Base-by-base conservation (phyloP, 129 eudicot species). In the Saposhnikovia divaricata region DNA sequence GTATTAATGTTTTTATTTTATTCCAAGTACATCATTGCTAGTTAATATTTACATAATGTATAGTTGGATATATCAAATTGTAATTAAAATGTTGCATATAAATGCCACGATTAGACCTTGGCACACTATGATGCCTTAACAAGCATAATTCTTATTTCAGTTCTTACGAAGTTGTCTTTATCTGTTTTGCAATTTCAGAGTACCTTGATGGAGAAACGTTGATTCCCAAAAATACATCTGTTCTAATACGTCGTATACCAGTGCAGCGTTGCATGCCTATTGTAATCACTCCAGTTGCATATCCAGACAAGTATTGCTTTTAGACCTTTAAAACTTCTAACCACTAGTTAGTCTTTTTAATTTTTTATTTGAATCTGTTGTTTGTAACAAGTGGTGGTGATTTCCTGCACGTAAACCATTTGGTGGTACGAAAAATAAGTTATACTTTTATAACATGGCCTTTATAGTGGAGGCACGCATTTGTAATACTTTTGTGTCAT, bases 141-240 rank as follows among this genome's bases (percentile, higher is more conserved):
- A 61, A 61, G 5, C 69, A 61, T 61, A 77, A 72, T 74, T 81
- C 51, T 70, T 68, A 34, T 27, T 68, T 8, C 43, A 4, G 73
- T 31, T 28, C 38, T 79, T 79, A 80, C 88, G 44, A 9, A 39
- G 87, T 82, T 79, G 43, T 70, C 78, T 87, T 81, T 77, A 46
- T 74, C 45, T 87, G 78, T 87, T 89, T 84, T 87, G 74, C 82
- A 78, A 88, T 89, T 91, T 94, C 97, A 95, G 98, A 95, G 79
- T 95, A 95, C 80, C 88, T 85, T 79, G 94, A 92, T 70, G 98
- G 92, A 85, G 96, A 82, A 84, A 90, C 81, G 89, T 82, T 90
- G 96, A 95, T 95, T 80, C 96, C 97, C 59, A 92, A 89, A 92
- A 91, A 92, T 84, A 92, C 97, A 48, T 88, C 97, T 83, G 97